A percentile compares a stretch with the other conserved stretches of the same genome.
These are phyloP conservation scores for Sclerotinia nivalis DNA, from an alignment of 2,329 filamentous ascomycete species.

Conservation along the genomic window DNA sequence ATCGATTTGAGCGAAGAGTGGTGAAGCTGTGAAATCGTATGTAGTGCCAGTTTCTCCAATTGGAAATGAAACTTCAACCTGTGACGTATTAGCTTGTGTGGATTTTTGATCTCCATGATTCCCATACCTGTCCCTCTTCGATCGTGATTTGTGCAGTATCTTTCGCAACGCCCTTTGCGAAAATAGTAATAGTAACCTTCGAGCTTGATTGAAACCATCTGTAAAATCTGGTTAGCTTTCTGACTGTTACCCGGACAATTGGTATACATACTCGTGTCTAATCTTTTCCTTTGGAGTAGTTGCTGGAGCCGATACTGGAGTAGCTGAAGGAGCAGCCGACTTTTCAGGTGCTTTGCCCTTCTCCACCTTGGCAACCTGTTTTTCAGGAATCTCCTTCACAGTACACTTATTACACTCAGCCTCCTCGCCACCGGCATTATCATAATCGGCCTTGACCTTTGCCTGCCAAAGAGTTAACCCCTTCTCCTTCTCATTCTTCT, in stretches of 20 bases:
- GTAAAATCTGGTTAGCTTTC: neutral
- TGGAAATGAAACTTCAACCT: slow-evolving; percentile 61
- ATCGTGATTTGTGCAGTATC: slow-evolving; percentile 54
- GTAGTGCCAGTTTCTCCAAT: slow-evolving; percentile 49
- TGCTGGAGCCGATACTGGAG: neutral
- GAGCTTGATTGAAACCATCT: slow-evolving; percentile 64
- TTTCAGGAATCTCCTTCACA: slow-evolving; percentile 55
- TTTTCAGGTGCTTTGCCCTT: slow-evolving; percentile 15
- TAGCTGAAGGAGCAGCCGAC: slow-evolving; percentile 16
- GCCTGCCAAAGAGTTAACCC: slow-evolving; percentile 57
- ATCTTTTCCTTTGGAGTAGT: slow-evolving; percentile 57
- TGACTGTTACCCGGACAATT: neutral
- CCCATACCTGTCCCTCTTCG: slow-evolving; percentile 32
- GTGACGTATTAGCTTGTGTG: slow-evolving; percentile 29
- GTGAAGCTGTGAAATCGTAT: slow-evolving; percentile 63
- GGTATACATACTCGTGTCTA: slow-evolving; percentile 52
- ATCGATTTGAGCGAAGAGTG: slow-evolving; percentile 68
- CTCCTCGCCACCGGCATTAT: slow-evolving; percentile 48
- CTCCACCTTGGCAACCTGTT: neutral
- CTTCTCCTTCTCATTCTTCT: slow-evolving; percentile 54
- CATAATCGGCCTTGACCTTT: slow-evolving; percentile 55
- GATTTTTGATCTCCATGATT: neutral
- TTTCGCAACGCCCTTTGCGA: slow-evolving; percentile 63
- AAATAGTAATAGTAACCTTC: slow-evolving; percentile 63
- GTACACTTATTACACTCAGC: slow-evolving; percentile 50